Conservation (phyloP, 2,329 filamentous ascomycete species). For the Seiridium cupressi region DNA sequence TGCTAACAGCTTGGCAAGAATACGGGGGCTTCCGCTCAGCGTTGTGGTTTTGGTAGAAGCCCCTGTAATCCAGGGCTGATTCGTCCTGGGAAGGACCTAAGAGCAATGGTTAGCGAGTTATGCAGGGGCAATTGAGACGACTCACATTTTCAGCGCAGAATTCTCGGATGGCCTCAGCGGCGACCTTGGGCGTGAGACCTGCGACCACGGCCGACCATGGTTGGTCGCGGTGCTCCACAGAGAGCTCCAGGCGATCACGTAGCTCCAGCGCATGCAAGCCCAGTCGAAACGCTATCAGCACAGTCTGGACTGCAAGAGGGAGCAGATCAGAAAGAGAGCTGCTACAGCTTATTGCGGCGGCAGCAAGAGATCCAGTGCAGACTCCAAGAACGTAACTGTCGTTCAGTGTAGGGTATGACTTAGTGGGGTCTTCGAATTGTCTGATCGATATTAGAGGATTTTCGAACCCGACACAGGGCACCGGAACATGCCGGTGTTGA, state of each 20-base stretch:
- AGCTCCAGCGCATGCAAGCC: constrained; percentile 17
- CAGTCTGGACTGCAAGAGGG: constrained; percentile 25
- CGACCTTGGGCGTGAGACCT: background rate
- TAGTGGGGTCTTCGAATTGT: background rate
- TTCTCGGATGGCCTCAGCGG: background rate
- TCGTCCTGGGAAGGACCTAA: background rate
- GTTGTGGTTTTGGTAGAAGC: background rate
- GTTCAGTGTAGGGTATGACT: background rate
- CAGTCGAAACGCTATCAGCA: constrained; percentile 27
- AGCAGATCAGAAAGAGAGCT: constrained; percentile 23
- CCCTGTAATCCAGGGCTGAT: background rate
- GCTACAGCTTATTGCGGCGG: constrained; percentile 27
- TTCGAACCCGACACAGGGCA: too few relatives aligned
- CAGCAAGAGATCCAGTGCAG: constrained; percentile 31
- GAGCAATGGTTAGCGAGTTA: background rate
- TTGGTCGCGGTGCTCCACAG: background rate
- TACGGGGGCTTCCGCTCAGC: background rate
- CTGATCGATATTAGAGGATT: too few relatives aligned
- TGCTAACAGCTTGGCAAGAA: constrained; percentile 5
- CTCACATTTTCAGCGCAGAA: background rate
- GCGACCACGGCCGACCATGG: background rate
- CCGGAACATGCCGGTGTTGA: background rate
- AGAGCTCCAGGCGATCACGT: background rate
- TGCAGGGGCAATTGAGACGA: background rate
- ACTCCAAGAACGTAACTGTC: constrained; percentile 19